Percentiles rank a stretch among this genome's conserved stretches.
Conservation (phyloP, 2,329 filamentous ascomycete genomes). For the Phaeoacremonium minimum region DNA sequence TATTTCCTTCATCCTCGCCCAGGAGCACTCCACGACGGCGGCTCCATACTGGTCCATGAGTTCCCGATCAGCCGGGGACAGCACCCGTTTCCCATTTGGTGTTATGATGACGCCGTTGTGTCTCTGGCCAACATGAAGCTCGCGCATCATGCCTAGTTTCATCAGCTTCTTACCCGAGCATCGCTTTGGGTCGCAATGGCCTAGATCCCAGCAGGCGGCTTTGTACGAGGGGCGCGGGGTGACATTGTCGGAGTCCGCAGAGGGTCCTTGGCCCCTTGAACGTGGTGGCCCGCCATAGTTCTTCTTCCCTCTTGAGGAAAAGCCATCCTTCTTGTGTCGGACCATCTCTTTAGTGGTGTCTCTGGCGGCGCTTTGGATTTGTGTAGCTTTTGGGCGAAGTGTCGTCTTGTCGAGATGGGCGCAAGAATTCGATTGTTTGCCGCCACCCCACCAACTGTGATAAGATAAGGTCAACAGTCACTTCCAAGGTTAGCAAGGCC, state of each 20-base stretch:
- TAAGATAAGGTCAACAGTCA: too few relatives aligned
- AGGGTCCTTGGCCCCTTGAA: too few relatives aligned
- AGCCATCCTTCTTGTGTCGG: constrained; percentile 89
- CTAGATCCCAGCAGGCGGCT: constrained; percentile 95
- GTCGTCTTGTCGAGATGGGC: too few relatives aligned
- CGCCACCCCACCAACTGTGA: too few relatives aligned
- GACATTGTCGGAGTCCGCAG: constrained; percentile 14
- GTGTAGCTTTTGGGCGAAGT: too few relatives aligned
- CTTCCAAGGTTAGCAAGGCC: too few relatives aligned
- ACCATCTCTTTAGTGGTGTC: too few relatives aligned
- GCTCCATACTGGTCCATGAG: constrained; percentile 85
- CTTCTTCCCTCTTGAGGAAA: constrained; percentile 69
- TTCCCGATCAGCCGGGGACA: constrained; percentile 78
- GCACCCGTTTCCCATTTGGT: constrained; percentile 81
- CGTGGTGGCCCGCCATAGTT: constrained; percentile 54
- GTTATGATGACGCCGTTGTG: constrained; percentile 90
- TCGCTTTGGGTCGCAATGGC: constrained; percentile 94
- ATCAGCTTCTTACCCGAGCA: constrained; percentile 96
- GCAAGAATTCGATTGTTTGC: too few relatives aligned
- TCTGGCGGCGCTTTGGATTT: too few relatives aligned
- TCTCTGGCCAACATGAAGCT: constrained; percentile 86
- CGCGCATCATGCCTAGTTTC: constrained; percentile 87
- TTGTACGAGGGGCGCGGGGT: constrained; percentile 61
- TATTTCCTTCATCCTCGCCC: constrained; percentile 88
- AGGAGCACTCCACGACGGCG: constrained; percentile 95